Evolutionary conservation across 352 stramenopile genomes (phyloP).

Genomic region (Phytopythium delawarense): DNA sequence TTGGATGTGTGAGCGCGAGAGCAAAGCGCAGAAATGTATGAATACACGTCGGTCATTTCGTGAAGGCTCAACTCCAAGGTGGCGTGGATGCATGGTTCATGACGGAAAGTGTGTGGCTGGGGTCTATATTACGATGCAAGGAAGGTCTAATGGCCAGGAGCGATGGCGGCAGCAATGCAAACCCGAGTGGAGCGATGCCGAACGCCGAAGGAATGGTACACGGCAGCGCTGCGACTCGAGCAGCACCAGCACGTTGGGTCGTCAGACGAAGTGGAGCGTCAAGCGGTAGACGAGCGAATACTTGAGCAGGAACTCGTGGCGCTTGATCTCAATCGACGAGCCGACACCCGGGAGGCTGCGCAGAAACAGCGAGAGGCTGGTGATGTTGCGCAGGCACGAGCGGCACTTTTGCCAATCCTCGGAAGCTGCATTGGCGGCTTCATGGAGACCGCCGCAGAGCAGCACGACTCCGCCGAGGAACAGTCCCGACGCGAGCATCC

Average conservation of each 20-base stretch:
- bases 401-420: constrained; percentile 74
- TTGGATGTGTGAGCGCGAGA: neutral
- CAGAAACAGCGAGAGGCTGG: constrained; percentile 81
- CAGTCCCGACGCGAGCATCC: constrained; percentile 34
- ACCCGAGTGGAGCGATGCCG: neutral
- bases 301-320: constrained; percentile 70
- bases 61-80: neutral
- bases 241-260: neutral
- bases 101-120: neutral
- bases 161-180: neutral
- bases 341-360: constrained; percentile 63
- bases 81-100: neutral
- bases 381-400: constrained; percentile 74
- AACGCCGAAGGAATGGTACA: neutral
- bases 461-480: constrained; percentile 61
- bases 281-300: constrained; percentile 82
- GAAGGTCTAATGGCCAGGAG: neutral
- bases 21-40: neutral
- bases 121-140: constrained; percentile 6
- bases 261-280: constrained; percentile 73
- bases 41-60: neutral
- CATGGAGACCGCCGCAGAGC: constrained; percentile 53
- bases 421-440: constrained; percentile 43
- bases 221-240: neutral
- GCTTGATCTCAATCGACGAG: constrained; percentile 67